Evolutionary conservation across 768 basidiomycete genomes (phyloP).

Genomic region (Tricholoma matsutake): DNA sequence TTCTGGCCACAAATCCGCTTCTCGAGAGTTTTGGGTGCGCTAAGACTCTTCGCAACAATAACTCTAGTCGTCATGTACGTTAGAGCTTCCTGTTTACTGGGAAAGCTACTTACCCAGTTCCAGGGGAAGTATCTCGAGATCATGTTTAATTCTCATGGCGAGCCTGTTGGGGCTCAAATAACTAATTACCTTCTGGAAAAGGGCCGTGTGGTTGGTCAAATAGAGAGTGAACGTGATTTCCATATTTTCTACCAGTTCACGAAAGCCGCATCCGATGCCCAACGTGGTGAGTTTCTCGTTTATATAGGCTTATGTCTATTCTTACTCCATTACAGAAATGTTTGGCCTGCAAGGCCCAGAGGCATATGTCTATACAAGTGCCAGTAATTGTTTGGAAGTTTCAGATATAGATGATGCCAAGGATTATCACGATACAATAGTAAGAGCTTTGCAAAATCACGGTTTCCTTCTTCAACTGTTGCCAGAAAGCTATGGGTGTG

Average conservation of each 20-base stretch:
- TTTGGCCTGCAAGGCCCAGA: slow-evolving; percentile 97
- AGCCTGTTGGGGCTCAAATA: slow-evolving; percentile 96
- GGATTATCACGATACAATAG: slow-evolving; percentile 88
- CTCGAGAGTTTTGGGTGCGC: slow-evolving; percentile 99
- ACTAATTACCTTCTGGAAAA: slow-evolving; percentile 99
- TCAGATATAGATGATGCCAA: slow-evolving; percentile 84
- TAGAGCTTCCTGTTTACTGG: background rate
- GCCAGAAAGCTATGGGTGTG: slow-evolving; percentile 86
- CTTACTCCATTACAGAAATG: slow-evolving; percentile 53
- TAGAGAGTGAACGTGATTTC: slow-evolving; percentile 94
- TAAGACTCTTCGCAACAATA: slow-evolving; percentile 98
- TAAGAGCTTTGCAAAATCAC: slow-evolving; percentile 34
- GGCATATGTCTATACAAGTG: slow-evolving; percentile 88
- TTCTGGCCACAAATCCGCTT: slow-evolving; percentile 94
- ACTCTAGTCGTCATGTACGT: slow-evolving; percentile 95
- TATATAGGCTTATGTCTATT: slow-evolving; percentile 8
- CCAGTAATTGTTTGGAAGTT: slow-evolving; percentile 90
- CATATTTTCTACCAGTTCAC: slow-evolving; percentile 99
- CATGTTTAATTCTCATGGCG: slow-evolving; percentile 93
- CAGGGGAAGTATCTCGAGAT: slow-evolving; percentile 99
- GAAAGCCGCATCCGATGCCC: slow-evolving; percentile 85
- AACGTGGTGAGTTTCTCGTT: slow-evolving; percentile 63
- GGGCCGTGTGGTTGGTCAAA: slow-evolving; percentile 93
- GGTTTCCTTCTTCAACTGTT: slow-evolving; percentile 4
- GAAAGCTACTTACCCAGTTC: slow-evolving; percentile 14